phyloP scores from a whole-genome alignment of 768 basidiomycete genomes.

The Xerocomus spinulosus region DNA sequence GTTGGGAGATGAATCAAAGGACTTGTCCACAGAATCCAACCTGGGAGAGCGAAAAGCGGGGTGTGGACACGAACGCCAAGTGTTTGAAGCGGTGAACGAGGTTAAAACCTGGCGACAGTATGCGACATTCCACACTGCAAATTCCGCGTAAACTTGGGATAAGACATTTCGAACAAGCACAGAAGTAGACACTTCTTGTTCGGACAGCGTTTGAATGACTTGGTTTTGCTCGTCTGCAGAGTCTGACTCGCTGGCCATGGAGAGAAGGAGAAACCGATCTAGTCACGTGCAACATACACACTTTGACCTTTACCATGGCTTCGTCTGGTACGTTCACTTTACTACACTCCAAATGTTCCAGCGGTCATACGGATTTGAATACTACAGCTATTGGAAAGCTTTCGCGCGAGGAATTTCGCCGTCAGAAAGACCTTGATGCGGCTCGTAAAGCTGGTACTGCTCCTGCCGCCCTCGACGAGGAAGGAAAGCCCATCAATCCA shows the following conservation, averaged over 20 bases:
- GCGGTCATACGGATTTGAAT: background rate
- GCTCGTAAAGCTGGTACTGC: conserved; percentile 98
- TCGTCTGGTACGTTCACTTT: conserved; percentile 22
- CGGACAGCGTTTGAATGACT: conserved; percentile 6
- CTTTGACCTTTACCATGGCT: too few relatives aligned
- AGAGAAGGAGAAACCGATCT: background rate
- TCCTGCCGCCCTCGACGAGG: conserved; percentile 90
- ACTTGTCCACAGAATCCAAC: background rate
- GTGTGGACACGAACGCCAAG: conserved; percentile 13
- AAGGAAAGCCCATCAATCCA: conserved; percentile 94
- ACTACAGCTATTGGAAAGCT: conserved; percentile 65
- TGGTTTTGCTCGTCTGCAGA: conserved; percentile 6
- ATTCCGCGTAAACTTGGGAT: conserved; percentile 24
- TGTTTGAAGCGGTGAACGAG: conserved; percentile 14
- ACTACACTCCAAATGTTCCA: background rate
- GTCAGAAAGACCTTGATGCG: conserved; percentile 95
- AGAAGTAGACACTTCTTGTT: background rate
- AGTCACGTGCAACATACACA: conserved; percentile 1
- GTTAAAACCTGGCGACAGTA: conserved; percentile 12
- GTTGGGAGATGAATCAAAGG: background rate
- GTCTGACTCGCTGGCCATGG: conserved; percentile 2
- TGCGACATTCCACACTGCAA: conserved; percentile 14
- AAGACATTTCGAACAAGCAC: conserved; percentile 16
- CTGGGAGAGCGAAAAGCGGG: conserved; percentile 8
- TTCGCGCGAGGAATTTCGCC: conserved; percentile 90